Evolutionary conservation across 768 basidiomycete species (phyloP).

Genomic region (Suillus subalutaceus): DNA sequence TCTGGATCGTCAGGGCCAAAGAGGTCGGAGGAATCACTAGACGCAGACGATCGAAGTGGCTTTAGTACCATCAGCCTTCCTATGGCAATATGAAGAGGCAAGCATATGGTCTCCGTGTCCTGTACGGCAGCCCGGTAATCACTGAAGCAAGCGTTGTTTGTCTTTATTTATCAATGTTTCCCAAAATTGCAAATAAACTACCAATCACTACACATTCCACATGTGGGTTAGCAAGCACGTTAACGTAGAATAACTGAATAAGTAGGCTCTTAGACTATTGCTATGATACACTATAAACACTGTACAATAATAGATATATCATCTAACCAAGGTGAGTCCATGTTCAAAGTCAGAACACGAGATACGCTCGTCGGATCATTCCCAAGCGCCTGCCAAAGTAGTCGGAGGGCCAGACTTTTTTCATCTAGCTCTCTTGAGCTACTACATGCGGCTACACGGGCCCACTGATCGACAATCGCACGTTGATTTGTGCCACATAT

Average conservation of each 20-base stretch:
- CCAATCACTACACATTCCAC: slow-evolving; percentile 7
- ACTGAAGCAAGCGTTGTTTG: slow-evolving; percentile 14
- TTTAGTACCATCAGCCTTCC: slow-evolving; percentile 9
- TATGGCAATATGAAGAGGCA: background rate
- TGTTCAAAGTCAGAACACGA: slow-evolving; percentile 61
- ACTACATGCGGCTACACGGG: slow-evolving; percentile 12
- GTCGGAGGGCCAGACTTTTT: slow-evolving; percentile 50
- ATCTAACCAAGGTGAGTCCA: slow-evolving; percentile 69
- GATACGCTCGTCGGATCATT: slow-evolving; percentile 58
- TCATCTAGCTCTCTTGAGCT: slow-evolving; percentile 19
- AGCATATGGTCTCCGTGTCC: background rate
- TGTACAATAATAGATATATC: slow-evolving; percentile 70
- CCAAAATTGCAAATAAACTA: slow-evolving; percentile 11
- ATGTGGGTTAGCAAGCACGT: slow-evolving; percentile 12
- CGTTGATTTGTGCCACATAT: slow-evolving; percentile 54
- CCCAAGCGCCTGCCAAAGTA: slow-evolving; percentile 60
- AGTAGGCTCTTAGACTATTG: background rate
- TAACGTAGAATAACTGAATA: background rate
- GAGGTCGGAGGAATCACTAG: slow-evolving; percentile 50
- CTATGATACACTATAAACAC: slow-evolving; percentile 39
- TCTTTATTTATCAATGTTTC: slow-evolving; percentile 13
- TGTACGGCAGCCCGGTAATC: background rate
- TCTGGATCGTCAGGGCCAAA: slow-evolving; percentile 57
- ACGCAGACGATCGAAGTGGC: slow-evolving; percentile 17
- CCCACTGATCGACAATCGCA: slow-evolving; percentile 54